A percentile compares a stretch with the other conserved stretches of the same genome.
phyloP scores from a whole-genome alignment of 768 basidiomycete species.

The Naganishia friedmannii region DNA sequence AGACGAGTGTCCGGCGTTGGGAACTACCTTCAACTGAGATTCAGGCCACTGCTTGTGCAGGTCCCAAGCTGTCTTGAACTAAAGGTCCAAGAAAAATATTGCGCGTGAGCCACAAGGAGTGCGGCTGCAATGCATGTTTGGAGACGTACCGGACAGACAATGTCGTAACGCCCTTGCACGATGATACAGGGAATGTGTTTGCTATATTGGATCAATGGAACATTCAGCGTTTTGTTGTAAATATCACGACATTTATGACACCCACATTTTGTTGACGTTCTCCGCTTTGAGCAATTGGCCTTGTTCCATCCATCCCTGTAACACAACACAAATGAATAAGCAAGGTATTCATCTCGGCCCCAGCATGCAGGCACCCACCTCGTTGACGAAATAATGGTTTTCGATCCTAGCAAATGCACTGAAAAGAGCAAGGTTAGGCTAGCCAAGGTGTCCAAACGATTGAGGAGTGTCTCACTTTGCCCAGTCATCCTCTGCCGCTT shows the following conservation, averaged over 20 bases:
- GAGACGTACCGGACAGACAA: conserved; percentile 71
- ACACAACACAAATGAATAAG: not conserved
- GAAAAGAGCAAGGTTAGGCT: not conserved
- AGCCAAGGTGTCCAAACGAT: not conserved
- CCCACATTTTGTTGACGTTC: conserved; percentile 82
- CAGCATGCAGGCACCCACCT: conserved; percentile 54
- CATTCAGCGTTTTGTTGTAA: too few relatives aligned
- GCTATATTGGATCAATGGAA: conserved; percentile 54
- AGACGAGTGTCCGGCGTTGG: conserved; percentile 83
- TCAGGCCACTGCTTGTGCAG: conserved; percentile 83
- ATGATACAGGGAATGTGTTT: conserved; percentile 81
- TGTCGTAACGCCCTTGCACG: conserved; percentile 66
- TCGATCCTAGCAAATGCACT: conserved; percentile 49
- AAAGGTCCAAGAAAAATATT: not conserved
- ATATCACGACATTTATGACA: not conserved
- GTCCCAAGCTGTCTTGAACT: conserved; percentile 75
- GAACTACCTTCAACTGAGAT: conserved; percentile 68
- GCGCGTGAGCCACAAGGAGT: not conserved
- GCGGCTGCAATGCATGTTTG: conserved; percentile 10
- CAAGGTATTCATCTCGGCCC: not conserved
- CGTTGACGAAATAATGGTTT: conserved; percentile 85
- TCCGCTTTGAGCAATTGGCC: conserved; percentile 80
- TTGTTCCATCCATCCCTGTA: conserved; percentile 79
- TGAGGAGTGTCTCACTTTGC: conserved; percentile 15
- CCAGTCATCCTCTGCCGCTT: conserved; percentile 62